phyloP scores from a whole-genome alignment of 345 rosid species.

The Sisymbrium altissimum region DNA sequence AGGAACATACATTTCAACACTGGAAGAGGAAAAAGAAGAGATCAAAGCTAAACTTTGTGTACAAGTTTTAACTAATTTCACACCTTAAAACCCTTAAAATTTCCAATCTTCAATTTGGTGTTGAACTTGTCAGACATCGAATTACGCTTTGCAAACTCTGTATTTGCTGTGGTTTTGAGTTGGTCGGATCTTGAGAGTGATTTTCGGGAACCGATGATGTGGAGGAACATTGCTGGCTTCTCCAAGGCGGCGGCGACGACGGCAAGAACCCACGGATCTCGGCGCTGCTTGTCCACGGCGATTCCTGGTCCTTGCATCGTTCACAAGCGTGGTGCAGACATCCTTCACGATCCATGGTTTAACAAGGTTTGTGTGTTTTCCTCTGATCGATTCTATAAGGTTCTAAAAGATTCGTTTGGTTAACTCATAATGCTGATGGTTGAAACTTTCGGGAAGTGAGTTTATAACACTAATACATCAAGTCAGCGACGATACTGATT shows the following conservation, averaged over 20 bases:
- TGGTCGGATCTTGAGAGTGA: slow-evolving; percentile 39
- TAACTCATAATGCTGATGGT: neutral
- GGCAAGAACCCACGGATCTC: slow-evolving; percentile 46
- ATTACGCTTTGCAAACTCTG: neutral
- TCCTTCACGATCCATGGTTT: slow-evolving; percentile 99
- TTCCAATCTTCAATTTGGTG: neutral
- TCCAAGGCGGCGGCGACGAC: slow-evolving; percentile 32
- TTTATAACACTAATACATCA: neutral
- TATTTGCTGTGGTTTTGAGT: neutral
- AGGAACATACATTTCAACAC: slow-evolving; percentile 1
- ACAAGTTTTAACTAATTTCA: neutral
- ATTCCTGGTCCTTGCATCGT: slow-evolving; percentile 92
- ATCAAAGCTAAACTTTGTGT: neutral
- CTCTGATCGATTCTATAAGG: neutral
- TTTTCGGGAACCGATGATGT: slow-evolving; percentile 45
- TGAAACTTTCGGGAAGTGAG: neutral
- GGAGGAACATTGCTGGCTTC: slow-evolving; percentile 54
- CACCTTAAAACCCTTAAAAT: too few species aligned
- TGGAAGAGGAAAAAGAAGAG: slow-evolving; percentile 6
- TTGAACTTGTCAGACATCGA: slow-evolving; percentile 1
- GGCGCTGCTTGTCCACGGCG: slow-evolving; percentile 61
- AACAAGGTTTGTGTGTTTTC: slow-evolving; percentile 59
- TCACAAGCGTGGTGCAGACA: slow-evolving; percentile 96
- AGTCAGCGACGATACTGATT: neutral
- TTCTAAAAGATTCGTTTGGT: neutral